phyloP scores from a whole-genome alignment of 352 stramenopile species.

The Globisporangium cederbergense region DNA sequence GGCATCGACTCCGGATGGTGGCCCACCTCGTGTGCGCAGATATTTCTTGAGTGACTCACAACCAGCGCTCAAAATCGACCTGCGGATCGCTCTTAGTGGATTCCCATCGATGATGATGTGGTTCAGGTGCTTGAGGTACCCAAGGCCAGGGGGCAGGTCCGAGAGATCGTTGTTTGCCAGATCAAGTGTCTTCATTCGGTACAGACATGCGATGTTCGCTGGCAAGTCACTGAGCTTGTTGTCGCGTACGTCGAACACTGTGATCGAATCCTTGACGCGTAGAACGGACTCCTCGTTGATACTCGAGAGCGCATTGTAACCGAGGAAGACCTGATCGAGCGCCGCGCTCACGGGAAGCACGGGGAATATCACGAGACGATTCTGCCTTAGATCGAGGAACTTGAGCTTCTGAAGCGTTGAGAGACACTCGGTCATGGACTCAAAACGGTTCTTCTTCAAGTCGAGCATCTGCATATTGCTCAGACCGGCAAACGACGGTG shows the following conservation, averaged over 20 bases:
- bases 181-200: slow-evolving; percentile 77
- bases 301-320: slow-evolving; percentile 61
- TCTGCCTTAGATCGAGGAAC: slow-evolving; percentile 75
- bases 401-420: slow-evolving; percentile 40
- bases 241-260: slow-evolving; percentile 74
- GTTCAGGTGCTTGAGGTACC: slow-evolving; percentile 76
- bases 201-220: slow-evolving; percentile 48
- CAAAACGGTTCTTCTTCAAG: slow-evolving; percentile 74
- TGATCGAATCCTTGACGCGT: slow-evolving; percentile 61
- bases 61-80: slow-evolving; percentile 54
- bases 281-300: slow-evolving; percentile 62
- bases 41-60: slow-evolving; percentile 84
- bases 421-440: slow-evolving; percentile 41
- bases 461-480: slow-evolving; percentile 63
- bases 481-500: slow-evolving; percentile 40
- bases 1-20: slow-evolving; percentile 51
- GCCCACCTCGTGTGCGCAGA: slow-evolving; percentile 59
- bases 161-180: slow-evolving; percentile 79
- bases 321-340: slow-evolving; percentile 77
- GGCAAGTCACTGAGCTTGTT: slow-evolving; percentile 71
- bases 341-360: slow-evolving; percentile 45
- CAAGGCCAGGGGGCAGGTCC: slow-evolving; percentile 68
- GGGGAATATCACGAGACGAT: slow-evolving; percentile 60
- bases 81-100: slow-evolving; percentile 66
- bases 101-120: slow-evolving; percentile 78